Percentiles rank a stretch among this genome's conserved stretches.
Evolutionary conservation across 2,329 filamentous ascomycete species (phyloP).

Genomic region (Ophiostoma sp.): DNA sequence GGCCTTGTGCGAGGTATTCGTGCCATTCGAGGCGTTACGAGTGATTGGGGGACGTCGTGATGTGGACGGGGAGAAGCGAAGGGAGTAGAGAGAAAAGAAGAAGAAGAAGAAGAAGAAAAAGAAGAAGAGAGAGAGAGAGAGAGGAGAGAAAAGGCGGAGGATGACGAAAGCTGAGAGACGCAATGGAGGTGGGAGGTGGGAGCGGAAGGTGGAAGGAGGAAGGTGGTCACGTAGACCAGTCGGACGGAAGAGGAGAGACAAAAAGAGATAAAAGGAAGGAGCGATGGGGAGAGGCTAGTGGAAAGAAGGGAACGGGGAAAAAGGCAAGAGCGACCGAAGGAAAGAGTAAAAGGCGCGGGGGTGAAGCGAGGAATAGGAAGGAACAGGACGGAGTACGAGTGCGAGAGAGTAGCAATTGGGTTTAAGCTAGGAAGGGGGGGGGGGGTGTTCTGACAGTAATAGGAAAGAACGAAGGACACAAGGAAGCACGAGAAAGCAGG

Average conservation of each 20-base stretch:
- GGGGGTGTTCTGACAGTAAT: constrained; percentile 5
- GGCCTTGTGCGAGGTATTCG: background rate
- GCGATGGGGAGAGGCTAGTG: background rate
- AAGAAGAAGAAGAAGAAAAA: background rate
- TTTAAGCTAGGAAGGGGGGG: background rate
- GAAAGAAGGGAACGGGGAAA: background rate
- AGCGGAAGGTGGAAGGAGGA: background rate
- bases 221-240: background rate
- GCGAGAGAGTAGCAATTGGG: background rate
- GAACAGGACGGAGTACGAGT: no score
- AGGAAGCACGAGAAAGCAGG: constrained; percentile 2
- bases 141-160: background rate
- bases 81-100: background rate
- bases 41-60: background rate
- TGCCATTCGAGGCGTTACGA: background rate
- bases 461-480: background rate
- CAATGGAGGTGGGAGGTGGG: no score
- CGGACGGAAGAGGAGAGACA: constrained; percentile 14
- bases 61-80: background rate
- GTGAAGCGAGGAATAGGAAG: background rate
- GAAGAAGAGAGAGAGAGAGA: background rate
- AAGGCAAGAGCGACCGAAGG: background rate
- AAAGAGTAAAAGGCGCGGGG: background rate
- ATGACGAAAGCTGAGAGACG: background rate
- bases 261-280: background rate